phyloP scores from a whole-genome alignment of 805 yeast genomes.

The Ogataea corticis region DNA sequence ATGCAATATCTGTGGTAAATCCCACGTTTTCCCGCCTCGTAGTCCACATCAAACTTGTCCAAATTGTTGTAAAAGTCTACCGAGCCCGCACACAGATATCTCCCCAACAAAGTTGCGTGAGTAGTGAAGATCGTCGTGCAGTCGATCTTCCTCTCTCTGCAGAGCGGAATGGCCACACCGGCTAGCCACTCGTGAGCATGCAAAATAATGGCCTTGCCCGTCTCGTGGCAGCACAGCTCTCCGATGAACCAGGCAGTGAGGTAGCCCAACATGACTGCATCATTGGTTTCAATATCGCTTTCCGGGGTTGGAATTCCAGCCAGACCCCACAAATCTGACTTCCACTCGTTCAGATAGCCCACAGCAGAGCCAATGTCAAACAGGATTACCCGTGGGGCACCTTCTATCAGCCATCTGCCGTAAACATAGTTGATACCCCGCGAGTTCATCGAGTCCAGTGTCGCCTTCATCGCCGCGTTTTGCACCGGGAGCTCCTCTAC shows the following conservation, averaged over 20 bases:
- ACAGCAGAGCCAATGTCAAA: constrained; percentile 82
- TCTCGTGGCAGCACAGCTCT: constrained; percentile 82
- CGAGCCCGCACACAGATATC: constrained; percentile 94
- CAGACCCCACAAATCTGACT: constrained; percentile 83
- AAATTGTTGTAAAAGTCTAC: constrained; percentile 94
- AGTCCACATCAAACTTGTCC: constrained; percentile 87
- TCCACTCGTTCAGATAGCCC: constrained; percentile 84
- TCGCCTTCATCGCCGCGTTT: constrained; percentile 49
- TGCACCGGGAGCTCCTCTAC: constrained; percentile 68
- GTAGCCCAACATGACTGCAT: constrained; percentile 90
- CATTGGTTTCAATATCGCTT: constrained; percentile 84
- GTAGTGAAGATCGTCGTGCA: constrained; percentile 96
- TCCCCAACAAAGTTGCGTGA: constrained; percentile 93
- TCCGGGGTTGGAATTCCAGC: constrained; percentile 95
- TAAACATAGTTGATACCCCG: constrained; percentile 83
- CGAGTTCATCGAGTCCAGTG: constrained; percentile 75
- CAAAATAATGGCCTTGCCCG: constrained; percentile 83
- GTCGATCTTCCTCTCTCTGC: constrained; percentile 88
- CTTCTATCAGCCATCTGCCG: constrained; percentile 97
- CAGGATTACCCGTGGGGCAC: constrained; percentile 90
- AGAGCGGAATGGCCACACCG: constrained; percentile 90
- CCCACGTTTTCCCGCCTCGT: constrained; percentile 97
- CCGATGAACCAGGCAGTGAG: constrained; percentile 97
- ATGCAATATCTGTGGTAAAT: constrained; percentile 96
- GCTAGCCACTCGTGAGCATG: constrained; percentile 99